Evolutionary conservation across 2,329 filamentous ascomycete species (phyloP).

Genomic region (Pseudogymnoascus sp.): DNA sequence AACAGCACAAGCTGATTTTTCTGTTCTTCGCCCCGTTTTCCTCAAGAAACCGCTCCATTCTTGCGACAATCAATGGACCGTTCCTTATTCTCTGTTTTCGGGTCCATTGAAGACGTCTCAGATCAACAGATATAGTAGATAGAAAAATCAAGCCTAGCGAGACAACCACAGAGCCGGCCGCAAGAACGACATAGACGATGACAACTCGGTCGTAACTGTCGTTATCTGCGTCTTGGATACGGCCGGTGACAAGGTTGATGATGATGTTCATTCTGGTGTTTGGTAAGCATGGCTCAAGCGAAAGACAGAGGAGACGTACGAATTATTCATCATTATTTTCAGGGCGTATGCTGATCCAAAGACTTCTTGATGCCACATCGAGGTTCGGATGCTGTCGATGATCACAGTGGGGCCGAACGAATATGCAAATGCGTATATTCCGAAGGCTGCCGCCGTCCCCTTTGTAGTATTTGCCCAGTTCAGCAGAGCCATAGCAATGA

Average conservation of each 20-base stretch:
- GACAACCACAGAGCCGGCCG: constrained; percentile 40
- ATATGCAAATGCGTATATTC: constrained; percentile 47
- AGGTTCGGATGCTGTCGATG: constrained; percentile 52
- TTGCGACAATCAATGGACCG: constrained; percentile 35
- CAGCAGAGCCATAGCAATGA: constrained; percentile 44
- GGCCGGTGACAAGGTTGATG: constrained; percentile 46
- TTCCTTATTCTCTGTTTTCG: constrained; percentile 41
- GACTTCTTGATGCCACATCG: constrained; percentile 50
- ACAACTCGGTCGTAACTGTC: constrained; percentile 48
- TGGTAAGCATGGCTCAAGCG: neutral
- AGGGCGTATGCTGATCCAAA: constrained; percentile 52
- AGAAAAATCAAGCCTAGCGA: constrained; percentile 32
- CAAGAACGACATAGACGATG: constrained; percentile 46
- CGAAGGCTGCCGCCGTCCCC: constrained; percentile 51
- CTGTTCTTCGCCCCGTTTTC: constrained; percentile 31
- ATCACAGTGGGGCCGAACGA: constrained; percentile 49
- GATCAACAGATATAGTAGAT: constrained; percentile 32
- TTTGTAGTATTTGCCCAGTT: constrained; percentile 40
- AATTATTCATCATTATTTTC: constrained; percentile 54
- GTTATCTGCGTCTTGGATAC: constrained; percentile 48
- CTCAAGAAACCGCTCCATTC: constrained; percentile 34
- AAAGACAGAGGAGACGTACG: constrained; percentile 24
- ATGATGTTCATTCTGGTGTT: constrained; percentile 47
- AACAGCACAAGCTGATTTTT: constrained; percentile 35
- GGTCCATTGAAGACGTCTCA: constrained; percentile 48